phyloP scores from a whole-genome alignment of 2,329 filamentous ascomycete genomes.

The Beauveria australis region DNA sequence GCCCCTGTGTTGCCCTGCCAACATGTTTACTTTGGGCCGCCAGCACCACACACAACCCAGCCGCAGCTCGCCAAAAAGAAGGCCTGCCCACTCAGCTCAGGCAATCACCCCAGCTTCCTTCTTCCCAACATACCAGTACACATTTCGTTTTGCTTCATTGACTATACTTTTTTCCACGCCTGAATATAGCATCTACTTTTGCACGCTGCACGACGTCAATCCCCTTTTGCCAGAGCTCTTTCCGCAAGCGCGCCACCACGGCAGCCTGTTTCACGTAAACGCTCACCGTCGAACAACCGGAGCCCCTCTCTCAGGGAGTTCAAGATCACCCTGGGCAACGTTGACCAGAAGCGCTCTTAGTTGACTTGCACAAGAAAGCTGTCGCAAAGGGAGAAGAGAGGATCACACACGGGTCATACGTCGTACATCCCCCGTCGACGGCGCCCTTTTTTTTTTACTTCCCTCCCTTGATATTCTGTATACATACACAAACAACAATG shows the following conservation, averaged over 20 bases:
- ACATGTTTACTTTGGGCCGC: slow-evolving; percentile 23
- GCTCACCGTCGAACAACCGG: not conserved
- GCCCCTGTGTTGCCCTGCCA: slow-evolving; percentile 25
- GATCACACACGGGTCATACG: not conserved
- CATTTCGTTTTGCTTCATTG: slow-evolving; percentile 4
- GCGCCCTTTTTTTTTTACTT: not conserved
- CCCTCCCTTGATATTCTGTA: not conserved
- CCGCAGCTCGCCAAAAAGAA: not conserved
- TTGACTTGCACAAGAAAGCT: not conserved
- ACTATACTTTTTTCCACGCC: not conserved
- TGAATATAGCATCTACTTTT: not conserved
- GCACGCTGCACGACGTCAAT: not conserved
- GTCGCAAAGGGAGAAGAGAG: not conserved
- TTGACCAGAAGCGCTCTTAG: not conserved
- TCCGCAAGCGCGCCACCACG: not conserved
- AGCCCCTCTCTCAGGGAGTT: not conserved
- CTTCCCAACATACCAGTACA: slow-evolving; percentile 8
- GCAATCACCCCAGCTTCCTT: slow-evolving; percentile 16
- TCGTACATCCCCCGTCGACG: not conserved
- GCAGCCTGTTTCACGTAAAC: not conserved
- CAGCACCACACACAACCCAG: slow-evolving; percentile 13
- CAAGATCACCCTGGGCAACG: slow-evolving; percentile 8
- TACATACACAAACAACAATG: slow-evolving; percentile 27
- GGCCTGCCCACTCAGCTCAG: slow-evolving; percentile 4
- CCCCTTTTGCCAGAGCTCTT: not conserved